Evolutionary conservation across 192 early-diverging fungal species (phyloP), one percentile per base, ranked within the genome.

Genomic region (Coemansia sp.): DNA sequence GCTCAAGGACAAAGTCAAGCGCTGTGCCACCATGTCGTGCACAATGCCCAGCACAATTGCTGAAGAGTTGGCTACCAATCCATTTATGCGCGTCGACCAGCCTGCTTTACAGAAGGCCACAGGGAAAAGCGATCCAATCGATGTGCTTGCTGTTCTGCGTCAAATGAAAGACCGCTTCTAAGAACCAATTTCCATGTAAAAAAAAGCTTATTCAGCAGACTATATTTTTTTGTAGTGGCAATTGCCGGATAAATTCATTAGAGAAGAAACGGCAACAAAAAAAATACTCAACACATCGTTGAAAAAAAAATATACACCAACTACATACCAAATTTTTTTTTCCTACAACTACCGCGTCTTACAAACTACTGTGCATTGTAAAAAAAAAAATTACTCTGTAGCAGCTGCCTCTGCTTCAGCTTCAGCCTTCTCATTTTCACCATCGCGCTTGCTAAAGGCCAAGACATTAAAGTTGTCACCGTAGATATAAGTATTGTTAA

Each of bases 1-100:
- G 31, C 75, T 98, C 1, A 59, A 74, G 32, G 73, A 82, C 1
- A 94, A 93, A 75, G 78, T 88, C n/a, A 72, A 76, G 39, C 89
- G 88, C 87, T 79, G 79, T 56, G 74, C 76, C 21, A 63, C 65
- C 7, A 29, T 63, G 27, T 9, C 57, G 24, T 68, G 65, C 36
- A 96, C 94, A 0, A 88, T 98, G 30, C 95, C 96, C 5, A 92
- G 91, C 20, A 93, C 92, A 8, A 92, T 98, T 68, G 92, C 84
- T n/a, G 90, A 93, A 42, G 96, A 98, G 60, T 76, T 87, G 54
- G 71, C 83, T 27, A 90, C 87, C 62, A 98, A 98, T 59, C 94
- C 94, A 19, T 98, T 98, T 60, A 85, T 98, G 84, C 84, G 95
- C 22, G 89, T 94, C 30, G 76, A 87, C 64, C 82, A 87, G 63